Percentiles rank a stretch among this genome's conserved stretches.
Conservation (phyloP, 495 filamentous ascomycete genomes). For the Pyrenula aspistea region DNA sequence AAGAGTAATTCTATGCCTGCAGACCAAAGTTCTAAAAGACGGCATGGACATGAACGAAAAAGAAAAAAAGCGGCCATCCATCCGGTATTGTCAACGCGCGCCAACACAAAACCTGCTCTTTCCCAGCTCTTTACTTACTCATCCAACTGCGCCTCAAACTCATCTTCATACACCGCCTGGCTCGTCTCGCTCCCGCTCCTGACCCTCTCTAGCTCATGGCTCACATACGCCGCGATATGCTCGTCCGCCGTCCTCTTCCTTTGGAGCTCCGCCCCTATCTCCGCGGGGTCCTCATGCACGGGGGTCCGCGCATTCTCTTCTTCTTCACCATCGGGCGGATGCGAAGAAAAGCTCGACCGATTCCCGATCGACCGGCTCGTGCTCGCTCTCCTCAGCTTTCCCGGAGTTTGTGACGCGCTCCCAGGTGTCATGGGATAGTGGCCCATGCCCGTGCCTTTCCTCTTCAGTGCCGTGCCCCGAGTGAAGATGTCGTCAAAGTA, state of each 20-base stretch:
- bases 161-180: conserved; percentile 43
- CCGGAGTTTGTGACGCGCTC: conserved; percentile 22
- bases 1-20: too few species aligned
- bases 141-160: conserved; percentile 43
- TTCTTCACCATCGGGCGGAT: conserved; percentile 16
- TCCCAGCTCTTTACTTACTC: background rate
- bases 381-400: conserved; percentile 62
- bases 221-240: conserved; percentile 60
- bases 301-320: conserved; percentile 22
- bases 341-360: conserved; percentile 63
- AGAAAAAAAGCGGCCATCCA: too few species aligned
- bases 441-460: background rate
- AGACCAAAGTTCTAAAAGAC: too few species aligned
- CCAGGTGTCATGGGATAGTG: background rate
- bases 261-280: conserved; percentile 19
- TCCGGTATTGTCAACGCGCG: background rate
- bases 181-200: conserved; percentile 31
- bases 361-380: conserved; percentile 76
- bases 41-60: too few species aligned
- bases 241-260: conserved; percentile 43
- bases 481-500: conserved; percentile 93
- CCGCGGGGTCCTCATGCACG: conserved; percentile 12
- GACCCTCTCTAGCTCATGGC: conserved; percentile 54
- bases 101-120: background rate
- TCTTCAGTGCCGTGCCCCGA: conserved; percentile 16